A percentile compares a stretch with the other conserved stretches of the same genome.
Evolutionary conservation across 1,284 basidiomycete species (phyloP).

Genomic region (Kalmanozyma brasiliensis): DNA sequence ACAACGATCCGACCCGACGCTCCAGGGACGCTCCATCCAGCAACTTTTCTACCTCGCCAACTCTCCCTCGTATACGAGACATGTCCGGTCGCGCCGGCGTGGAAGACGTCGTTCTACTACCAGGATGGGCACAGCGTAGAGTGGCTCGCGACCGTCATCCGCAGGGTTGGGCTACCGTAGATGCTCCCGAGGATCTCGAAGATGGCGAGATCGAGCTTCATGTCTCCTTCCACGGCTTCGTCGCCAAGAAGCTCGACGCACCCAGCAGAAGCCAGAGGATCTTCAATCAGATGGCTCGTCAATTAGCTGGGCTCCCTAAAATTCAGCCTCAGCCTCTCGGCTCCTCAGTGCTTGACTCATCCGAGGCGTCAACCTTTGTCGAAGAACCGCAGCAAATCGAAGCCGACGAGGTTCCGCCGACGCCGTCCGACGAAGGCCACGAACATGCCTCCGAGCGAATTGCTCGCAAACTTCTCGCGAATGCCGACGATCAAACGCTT

Average conservation of each 20-base stretch:
- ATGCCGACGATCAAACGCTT: slow-evolving; percentile 44
- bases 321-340: slow-evolving; percentile 21
- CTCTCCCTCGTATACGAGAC: slow-evolving; percentile 18
- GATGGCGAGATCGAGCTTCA: slow-evolving; percentile 53
- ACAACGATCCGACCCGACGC: neutral
- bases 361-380: slow-evolving; percentile 17
- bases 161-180: slow-evolving; percentile 39
- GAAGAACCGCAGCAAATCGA: slow-evolving; percentile 40
- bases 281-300: slow-evolving; percentile 54
- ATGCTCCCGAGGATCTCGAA: slow-evolving; percentile 45
- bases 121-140: slow-evolving; percentile 48
- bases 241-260: slow-evolving; percentile 27
- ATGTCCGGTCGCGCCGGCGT: slow-evolving; percentile 27
- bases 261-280: slow-evolving; percentile 45
- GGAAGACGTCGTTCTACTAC: slow-evolving; percentile 38
- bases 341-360: slow-evolving; percentile 18
- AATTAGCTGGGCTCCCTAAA: slow-evolving; percentile 42
- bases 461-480: slow-evolving; percentile 40
- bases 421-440: neutral
- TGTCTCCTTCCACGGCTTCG: slow-evolving; percentile 38
- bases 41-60: slow-evolving; percentile 18
- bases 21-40: slow-evolving; percentile 4
- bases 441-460: slow-evolving; percentile 34
- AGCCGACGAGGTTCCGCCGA: neutral
- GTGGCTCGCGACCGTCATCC: slow-evolving; percentile 48